phyloP scores from a whole-genome alignment of 148 eudicot genomes.

The Chenopodium album region DNA sequence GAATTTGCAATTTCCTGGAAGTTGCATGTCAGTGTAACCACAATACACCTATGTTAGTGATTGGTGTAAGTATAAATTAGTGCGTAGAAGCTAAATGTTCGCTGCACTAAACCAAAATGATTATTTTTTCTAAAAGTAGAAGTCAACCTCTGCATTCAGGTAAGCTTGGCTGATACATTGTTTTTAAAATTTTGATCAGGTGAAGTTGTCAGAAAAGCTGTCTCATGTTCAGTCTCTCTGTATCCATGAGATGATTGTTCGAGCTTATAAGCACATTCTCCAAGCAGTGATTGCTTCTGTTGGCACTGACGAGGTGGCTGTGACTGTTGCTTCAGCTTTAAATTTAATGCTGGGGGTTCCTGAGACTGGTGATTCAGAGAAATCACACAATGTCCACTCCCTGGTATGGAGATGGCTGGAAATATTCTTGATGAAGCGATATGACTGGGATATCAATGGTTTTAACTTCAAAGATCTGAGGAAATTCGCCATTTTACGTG shows the following conservation, averaged over 20 bases:
- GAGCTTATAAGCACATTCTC: constrained; percentile 95
- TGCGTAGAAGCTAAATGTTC: background rate
- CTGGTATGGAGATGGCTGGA: constrained; percentile 85
- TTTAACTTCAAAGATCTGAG: constrained; percentile 80
- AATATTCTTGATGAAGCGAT: constrained; percentile 72
- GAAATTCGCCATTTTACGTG: constrained; percentile 92
- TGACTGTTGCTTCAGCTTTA: constrained; percentile 69
- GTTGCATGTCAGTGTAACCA: background rate
- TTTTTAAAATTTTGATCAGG: constrained; percentile 48
- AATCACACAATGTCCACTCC: constrained; percentile 47
- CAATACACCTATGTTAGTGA: background rate
- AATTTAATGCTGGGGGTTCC: constrained; percentile 88
- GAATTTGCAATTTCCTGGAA: too few relatives aligned
- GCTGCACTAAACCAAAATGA: background rate
- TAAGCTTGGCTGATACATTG: constrained; percentile 3
- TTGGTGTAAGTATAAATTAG: background rate
- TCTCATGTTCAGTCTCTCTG: constrained; percentile 99
- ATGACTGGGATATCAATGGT: constrained; percentile 82
- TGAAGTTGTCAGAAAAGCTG: constrained; percentile 89
- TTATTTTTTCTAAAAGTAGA: background rate
- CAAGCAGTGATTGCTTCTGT: constrained; percentile 94
- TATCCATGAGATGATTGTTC: constrained; percentile 98
- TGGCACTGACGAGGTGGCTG: constrained; percentile 64
- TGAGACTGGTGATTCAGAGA: constrained; percentile 39
- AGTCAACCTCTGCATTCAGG: background rate